These are phyloP conservation scores for Naganishia kalamii DNA, from an alignment of 768 basidiomycete species.

Conservation along the genomic window DNA sequence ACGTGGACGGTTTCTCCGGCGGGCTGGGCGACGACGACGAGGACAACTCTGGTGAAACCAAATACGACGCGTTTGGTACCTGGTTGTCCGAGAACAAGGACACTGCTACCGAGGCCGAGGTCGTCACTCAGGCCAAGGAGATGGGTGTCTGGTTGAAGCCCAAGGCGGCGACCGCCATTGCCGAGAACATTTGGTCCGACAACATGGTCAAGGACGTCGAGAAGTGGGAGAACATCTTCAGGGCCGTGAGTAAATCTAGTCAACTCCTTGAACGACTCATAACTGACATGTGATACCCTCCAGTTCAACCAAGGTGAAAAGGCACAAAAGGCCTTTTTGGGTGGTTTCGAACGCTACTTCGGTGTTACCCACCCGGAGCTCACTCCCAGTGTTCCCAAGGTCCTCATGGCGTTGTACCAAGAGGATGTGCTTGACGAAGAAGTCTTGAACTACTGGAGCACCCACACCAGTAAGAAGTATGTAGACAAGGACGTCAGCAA, in stretches of 20 bases:
- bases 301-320: constrained; percentile 67
- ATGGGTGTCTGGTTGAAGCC: constrained; percentile 91
- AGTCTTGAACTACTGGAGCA: constrained; percentile 83
- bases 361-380: constrained; percentile 70
- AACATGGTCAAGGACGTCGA: constrained; percentile 51
- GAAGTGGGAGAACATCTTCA: constrained; percentile 61
- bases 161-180: constrained; percentile 74
- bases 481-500: constrained; percentile 91
- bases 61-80: constrained; percentile 70
- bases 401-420: constrained; percentile 91
- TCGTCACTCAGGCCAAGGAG: constrained; percentile 71
- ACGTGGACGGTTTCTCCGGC: constrained; percentile 51
- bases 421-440: constrained; percentile 87
- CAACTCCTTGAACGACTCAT: neutral
- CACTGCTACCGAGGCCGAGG: constrained; percentile 46
- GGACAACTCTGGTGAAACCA: constrained; percentile 70
- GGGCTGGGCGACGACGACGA: constrained; percentile 68
- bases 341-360: constrained; percentile 81
- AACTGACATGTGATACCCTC: neutral
- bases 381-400: constrained; percentile 69
- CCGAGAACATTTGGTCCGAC: constrained; percentile 73
- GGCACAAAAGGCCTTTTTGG: constrained; percentile 87
- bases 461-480: constrained; percentile 92
- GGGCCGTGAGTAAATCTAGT: constrained; percentile 59
- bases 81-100: constrained; percentile 74